These are phyloP conservation scores for Cryoendolithus antarcticus DNA, from an alignment of 2,329 filamentous ascomycete species.

Conservation along the genomic window DNA sequence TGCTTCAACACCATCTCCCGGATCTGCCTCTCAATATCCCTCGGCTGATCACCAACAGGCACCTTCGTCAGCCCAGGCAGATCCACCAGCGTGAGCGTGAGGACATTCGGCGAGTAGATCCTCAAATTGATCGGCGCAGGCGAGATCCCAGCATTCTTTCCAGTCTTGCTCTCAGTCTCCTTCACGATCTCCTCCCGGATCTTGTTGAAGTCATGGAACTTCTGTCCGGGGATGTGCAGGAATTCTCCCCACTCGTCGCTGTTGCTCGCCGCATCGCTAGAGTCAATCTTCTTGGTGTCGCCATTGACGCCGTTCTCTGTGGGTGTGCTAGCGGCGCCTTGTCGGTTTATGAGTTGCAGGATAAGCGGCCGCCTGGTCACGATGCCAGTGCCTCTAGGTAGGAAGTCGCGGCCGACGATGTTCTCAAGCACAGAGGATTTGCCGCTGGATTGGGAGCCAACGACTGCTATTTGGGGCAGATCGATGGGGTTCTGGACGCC, in stretches of 20 bases:
- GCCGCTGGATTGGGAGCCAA: conserved; percentile 96
- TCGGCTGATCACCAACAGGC: conserved; percentile 87
- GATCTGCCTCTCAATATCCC: conserved; percentile 94
- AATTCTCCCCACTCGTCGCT: conserved; percentile 98
- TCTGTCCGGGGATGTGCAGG: conserved; percentile 91
- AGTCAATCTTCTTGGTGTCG: conserved; percentile 49
- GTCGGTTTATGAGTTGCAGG: conserved; percentile 91
- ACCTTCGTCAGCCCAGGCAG: conserved; percentile 93
- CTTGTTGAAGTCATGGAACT: conserved; percentile 97
- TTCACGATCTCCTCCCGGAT: conserved; percentile 94
- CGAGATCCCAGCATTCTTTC: conserved; percentile 91
- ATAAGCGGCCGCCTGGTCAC: conserved; percentile 92
- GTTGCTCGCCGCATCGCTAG: conserved; percentile 78
- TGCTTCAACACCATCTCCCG: conserved; percentile 97
- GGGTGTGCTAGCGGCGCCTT: conserved; percentile 39
- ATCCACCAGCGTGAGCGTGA: conserved; percentile 93
- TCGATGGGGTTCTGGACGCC: conserved; percentile 98
- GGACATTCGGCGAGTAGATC: conserved; percentile 96
- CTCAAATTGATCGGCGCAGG: conserved; percentile 93
- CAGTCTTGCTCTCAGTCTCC: conserved; percentile 94
- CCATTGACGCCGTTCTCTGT: conserved; percentile 70
- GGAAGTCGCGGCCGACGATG: conserved; percentile 94
- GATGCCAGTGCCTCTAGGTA: conserved; percentile 94
- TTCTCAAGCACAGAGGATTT: conserved; percentile 99
- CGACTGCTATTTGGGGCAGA: conserved; percentile 92